Evolutionary conservation across 192 early-diverging fungal species (phyloP).

Genomic region (Linnemannia exigua): DNA sequence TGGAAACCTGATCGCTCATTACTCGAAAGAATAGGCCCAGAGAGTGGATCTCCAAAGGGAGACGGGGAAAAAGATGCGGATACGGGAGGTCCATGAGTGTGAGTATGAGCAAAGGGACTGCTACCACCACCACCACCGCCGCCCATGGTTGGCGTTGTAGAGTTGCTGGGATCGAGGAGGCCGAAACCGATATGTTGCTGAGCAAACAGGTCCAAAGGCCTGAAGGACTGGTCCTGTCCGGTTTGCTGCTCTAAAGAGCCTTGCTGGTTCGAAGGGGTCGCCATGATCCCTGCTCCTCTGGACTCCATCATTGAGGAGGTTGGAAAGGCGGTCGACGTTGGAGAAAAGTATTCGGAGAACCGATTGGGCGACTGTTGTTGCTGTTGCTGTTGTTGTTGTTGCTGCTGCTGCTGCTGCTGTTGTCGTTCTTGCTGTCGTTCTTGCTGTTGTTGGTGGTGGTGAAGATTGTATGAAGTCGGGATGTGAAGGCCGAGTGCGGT

Average conservation of each 20-base stretch:
- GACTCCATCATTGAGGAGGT: background rate
- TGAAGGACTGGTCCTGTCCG: background rate
- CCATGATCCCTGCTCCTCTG: background rate
- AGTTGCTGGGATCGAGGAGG: background rate
- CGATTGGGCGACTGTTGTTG: background rate
- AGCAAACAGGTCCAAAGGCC: constrained; percentile 14
- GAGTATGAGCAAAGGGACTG: background rate
- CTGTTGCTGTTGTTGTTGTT: background rate
- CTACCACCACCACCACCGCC: background rate
- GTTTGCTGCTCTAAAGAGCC: background rate
- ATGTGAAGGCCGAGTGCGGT: background rate
- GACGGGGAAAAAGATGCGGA: background rate
- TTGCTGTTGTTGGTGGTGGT: background rate
- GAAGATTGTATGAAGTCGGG: background rate
- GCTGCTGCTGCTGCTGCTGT: no score
- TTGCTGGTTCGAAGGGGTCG: constrained; percentile 2
- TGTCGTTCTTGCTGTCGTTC: background rate
- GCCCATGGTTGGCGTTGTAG: background rate
- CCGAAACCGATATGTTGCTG: constrained; percentile 13
- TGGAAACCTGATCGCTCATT: background rate
- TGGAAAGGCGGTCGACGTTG: background rate
- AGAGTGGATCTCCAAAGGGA: constrained; percentile 3
- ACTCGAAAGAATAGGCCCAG: background rate
- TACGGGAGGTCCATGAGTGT: background rate
- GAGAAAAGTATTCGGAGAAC: background rate